Conservation (phyloP, 106 monocot species). For the Chionographis japonica region DNA sequence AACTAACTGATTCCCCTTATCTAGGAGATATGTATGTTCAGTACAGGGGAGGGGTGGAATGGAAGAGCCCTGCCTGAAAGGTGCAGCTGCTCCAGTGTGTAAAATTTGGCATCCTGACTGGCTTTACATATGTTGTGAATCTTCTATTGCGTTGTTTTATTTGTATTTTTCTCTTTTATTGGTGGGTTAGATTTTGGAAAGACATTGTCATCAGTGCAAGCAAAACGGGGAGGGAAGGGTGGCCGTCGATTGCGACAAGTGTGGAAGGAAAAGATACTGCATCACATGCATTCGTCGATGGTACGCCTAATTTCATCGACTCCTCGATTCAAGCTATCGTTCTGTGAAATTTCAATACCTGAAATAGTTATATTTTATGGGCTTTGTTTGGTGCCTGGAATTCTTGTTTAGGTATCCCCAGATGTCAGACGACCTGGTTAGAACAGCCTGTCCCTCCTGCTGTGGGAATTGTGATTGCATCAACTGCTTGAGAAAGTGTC, state of each 20-base stretch:
- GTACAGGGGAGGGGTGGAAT: too few species aligned
- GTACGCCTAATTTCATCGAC: neutral
- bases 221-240: neutral
- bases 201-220: slow-evolving; percentile 8
- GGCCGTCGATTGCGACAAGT: neutral
- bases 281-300: neutral
- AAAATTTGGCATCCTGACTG: neutral
- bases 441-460: slow-evolving; percentile 6
- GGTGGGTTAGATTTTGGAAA: neutral
- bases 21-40: too few species aligned
- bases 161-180: too few species aligned
- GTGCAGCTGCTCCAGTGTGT: too few species aligned
- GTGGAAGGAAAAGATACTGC: neutral
- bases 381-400: neutral
- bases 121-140: too few species aligned
- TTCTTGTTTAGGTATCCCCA: neutral
- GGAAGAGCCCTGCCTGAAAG: too few species aligned
- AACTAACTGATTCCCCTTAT: too few species aligned
- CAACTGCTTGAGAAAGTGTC: neutral
- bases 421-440: neutral
- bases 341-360: neutral
- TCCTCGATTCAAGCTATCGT: neutral
- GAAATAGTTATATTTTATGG: too few species aligned
- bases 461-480: neutral
- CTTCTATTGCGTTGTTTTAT: too few species aligned